These are phyloP conservation scores for Ulvella scutata DNA, from an alignment of 139 green algal genomes.

Conservation along the genomic window DNA sequence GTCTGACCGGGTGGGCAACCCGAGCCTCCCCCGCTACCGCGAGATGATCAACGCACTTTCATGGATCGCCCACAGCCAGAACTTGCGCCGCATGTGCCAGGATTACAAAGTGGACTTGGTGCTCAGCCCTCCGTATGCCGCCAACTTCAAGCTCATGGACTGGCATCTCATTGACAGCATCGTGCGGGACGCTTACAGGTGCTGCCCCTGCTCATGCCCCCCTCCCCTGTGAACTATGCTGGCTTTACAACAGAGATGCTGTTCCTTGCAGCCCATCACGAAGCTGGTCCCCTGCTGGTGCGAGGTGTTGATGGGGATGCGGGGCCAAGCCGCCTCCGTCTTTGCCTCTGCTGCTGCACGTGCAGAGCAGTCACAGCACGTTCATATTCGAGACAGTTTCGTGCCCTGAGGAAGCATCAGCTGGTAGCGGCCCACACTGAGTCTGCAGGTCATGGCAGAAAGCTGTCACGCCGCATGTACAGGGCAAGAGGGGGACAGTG, in stretches of 20 bases:
- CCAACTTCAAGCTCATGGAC: slow-evolving; percentile 41
- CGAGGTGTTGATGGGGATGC: background rate
- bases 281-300: background rate
- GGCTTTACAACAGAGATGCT: background rate
- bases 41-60: slow-evolving; percentile 44
- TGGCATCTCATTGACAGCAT: slow-evolving; percentile 53
- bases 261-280: background rate
- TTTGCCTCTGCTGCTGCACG: too few relatives aligned
- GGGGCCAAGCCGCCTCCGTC: too few relatives aligned
- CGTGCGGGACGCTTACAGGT: slow-evolving; percentile 42
- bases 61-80: slow-evolving; percentile 47
- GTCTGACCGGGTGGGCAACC: background rate
- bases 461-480: background rate
- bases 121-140: slow-evolving; percentile 48
- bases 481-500: too few relatives aligned
- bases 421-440: too few relatives aligned
- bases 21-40: slow-evolving; percentile 27
- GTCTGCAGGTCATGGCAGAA: background rate
- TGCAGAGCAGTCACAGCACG: too few relatives aligned
- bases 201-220: too few relatives aligned
- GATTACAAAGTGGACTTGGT: slow-evolving; percentile 62
- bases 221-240: background rate
- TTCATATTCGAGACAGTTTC: too few relatives aligned
- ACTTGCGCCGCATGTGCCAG: slow-evolving; percentile 27
- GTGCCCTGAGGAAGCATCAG: too few relatives aligned